These are phyloP conservation scores for Groenewaldozyma sp. DNA, from an alignment of 1,139 yeast species.

Conservation along the genomic window DNA sequence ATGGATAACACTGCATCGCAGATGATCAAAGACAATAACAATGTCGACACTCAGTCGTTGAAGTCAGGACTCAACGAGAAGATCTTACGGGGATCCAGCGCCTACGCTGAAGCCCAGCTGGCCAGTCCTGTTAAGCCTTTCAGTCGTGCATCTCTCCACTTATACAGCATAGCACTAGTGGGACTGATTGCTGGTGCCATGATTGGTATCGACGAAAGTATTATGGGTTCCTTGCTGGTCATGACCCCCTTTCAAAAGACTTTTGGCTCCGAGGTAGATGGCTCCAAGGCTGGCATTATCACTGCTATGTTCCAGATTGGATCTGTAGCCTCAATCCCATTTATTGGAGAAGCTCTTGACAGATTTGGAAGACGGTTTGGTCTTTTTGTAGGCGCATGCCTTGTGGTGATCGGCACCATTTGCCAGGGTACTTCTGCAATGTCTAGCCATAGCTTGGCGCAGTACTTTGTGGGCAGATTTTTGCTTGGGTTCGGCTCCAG, in stretches of 20 bases:
- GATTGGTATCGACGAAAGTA: slow-evolving; percentile 12
- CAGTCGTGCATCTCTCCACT: slow-evolving; percentile 6
- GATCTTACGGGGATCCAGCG: slow-evolving; percentile 10
- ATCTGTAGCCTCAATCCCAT: slow-evolving; percentile 21
- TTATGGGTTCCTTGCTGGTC: slow-evolving; percentile 13
- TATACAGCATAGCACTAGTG: slow-evolving; percentile 8
- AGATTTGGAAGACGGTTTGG: slow-evolving; percentile 13
- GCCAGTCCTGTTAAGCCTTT: slow-evolving; percentile 12
- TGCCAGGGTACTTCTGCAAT: slow-evolving; percentile 10
- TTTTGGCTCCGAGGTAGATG: slow-evolving; percentile 13
- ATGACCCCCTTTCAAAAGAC: slow-evolving; percentile 9
- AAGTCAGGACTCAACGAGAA: slow-evolving; percentile 3
- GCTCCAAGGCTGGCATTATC: slow-evolving; percentile 13
- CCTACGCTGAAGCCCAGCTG: slow-evolving; percentile 9
- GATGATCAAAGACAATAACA: background rate
- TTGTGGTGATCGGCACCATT: slow-evolving; percentile 11
- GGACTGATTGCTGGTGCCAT: slow-evolving; percentile 12
- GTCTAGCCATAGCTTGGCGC: slow-evolving; percentile 7
- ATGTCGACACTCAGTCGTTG: slow-evolving; percentile 1
- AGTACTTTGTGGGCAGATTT: slow-evolving; percentile 18
- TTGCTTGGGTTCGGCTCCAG: slow-evolving; percentile 18
- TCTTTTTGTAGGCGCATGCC: slow-evolving; percentile 11
- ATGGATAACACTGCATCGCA: too few relatives aligned
- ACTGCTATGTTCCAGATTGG: slow-evolving; percentile 16
- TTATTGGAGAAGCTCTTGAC: slow-evolving; percentile 11